phyloP scores from a whole-genome alignment of 306 rosid species.

The Glycyrrhiza uralensis region DNA sequence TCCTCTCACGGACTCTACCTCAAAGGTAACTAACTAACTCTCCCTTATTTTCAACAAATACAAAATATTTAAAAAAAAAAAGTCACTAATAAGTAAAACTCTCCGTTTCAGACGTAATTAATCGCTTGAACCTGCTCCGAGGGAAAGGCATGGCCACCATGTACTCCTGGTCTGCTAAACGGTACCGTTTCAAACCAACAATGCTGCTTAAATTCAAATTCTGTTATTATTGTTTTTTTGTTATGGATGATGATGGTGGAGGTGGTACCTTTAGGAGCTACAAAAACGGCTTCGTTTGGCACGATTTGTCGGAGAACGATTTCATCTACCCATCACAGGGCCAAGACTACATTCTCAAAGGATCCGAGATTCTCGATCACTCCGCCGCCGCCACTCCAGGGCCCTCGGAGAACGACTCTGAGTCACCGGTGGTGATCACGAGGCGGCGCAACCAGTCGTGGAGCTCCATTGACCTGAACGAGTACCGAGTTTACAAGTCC shows the following conservation, averaged over 20 bases:
- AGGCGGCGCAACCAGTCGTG: slow-evolving; percentile 87
- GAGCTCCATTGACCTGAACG: slow-evolving; percentile 75
- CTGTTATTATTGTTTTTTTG: not conserved
- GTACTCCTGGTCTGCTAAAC: slow-evolving; percentile 94
- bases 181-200: slow-evolving; percentile 38
- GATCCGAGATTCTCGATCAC: slow-evolving; percentile 73
- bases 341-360: slow-evolving; percentile 86
- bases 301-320: slow-evolving; percentile 84
- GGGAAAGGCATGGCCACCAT: slow-evolving; percentile 76
- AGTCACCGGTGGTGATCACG: slow-evolving; percentile 40
- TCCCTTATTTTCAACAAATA: not conserved
- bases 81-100: no score
- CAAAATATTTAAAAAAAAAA: no score
- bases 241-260: not conserved
- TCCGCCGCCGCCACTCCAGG: not conserved
- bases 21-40: slow-evolving; percentile 44
- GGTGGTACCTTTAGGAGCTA: slow-evolving; percentile 51
- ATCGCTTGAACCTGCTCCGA: slow-evolving; percentile 74
- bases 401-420: slow-evolving; percentile 47
- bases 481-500: slow-evolving; percentile 85
- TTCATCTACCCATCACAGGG: slow-evolving; percentile 89
- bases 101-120: slow-evolving; percentile 56
- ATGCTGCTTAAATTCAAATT: not conserved
- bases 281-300: slow-evolving; percentile 93
- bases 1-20: slow-evolving; percentile 87